Conservation (phyloP, 2,329 filamentous ascomycete species). For the Dactylellina cionopaga region DNA sequence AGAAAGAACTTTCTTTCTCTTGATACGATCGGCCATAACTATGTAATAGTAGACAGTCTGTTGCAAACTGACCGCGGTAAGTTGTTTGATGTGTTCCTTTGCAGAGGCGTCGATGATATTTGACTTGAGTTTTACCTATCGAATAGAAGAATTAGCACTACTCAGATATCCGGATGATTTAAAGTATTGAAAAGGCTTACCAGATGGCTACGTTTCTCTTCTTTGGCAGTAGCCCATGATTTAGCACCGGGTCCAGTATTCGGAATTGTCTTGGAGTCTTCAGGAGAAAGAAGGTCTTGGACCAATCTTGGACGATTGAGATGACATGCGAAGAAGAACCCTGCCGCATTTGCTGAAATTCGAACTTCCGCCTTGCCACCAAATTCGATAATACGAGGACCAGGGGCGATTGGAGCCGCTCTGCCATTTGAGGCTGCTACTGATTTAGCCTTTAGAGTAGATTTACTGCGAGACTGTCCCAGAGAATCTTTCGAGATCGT, state of each 20-base stretch:
- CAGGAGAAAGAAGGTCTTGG: constrained; percentile 5
- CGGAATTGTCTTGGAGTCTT: constrained; percentile 15
- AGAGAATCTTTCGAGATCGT: neutral
- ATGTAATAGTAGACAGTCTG: constrained; percentile 45
- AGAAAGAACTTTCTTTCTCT: constrained; percentile 7
- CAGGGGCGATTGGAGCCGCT: neutral
- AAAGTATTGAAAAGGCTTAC: neutral
- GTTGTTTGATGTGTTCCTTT: constrained; percentile 36
- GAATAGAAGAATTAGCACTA: neutral
- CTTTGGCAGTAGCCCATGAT: constrained; percentile 29
- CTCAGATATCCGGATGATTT: neutral
- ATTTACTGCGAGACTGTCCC: too few relatives aligned
- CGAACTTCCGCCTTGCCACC: neutral
- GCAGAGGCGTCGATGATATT: constrained; percentile 3
- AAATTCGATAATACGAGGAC: neutral
- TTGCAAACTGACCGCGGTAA: constrained; percentile 13
- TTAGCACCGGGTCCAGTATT: constrained; percentile 31
- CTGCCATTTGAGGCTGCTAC: neutral
- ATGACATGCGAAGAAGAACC: constrained; percentile 24
- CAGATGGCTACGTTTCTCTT: constrained; percentile 12
- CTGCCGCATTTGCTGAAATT: neutral
- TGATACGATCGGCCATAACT: constrained; percentile 12
- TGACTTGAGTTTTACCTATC: constrained; percentile 11
- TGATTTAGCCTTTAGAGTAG: neutral
- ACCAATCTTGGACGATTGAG: constrained; percentile 15